These are phyloP conservation scores for Diaporthe sp. DNA, from an alignment of 2,329 filamentous ascomycete species.

Conservation along the genomic window DNA sequence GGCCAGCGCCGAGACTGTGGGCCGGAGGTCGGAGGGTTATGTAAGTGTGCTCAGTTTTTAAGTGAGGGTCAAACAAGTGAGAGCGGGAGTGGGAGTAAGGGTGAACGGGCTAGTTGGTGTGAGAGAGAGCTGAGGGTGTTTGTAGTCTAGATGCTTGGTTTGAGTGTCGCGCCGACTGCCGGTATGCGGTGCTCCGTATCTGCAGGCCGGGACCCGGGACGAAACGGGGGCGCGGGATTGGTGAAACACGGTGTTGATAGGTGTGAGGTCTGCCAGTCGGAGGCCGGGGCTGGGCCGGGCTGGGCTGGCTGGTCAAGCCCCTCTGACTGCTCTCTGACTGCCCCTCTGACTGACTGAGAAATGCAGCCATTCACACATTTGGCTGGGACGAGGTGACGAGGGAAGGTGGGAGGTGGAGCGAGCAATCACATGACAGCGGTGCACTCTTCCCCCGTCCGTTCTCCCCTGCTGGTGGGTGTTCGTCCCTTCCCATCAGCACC, in stretches of 20 bases:
- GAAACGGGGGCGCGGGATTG: slow-evolving; percentile 2
- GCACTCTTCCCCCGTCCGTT: too few relatives aligned
- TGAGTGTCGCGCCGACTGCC: slow-evolving; percentile 4
- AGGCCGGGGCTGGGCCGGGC: too few relatives aligned
- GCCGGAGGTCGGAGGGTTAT: slow-evolving; percentile 1
- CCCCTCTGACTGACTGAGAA: too few relatives aligned
- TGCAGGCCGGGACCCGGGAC: slow-evolving; percentile 8
- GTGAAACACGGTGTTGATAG: slow-evolving; percentile 9
- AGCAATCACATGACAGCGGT: too few relatives aligned
- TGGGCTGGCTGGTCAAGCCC: background rate
- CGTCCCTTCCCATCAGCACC: too few relatives aligned
- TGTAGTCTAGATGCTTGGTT: too few relatives aligned
- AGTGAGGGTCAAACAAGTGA: too few relatives aligned
- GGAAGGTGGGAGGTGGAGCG: too few relatives aligned
- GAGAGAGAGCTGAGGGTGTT: background rate
- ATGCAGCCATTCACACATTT: background rate
- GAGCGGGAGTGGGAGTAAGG: background rate
- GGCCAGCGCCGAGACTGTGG: background rate
- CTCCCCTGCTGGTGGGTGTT: too few relatives aligned
- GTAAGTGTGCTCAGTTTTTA: background rate
- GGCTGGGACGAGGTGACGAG: too few relatives aligned
- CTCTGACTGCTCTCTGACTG: too few relatives aligned
- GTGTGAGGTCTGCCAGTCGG: background rate
- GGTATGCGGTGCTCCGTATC: background rate
- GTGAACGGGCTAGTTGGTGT: background rate